Conservation (phyloP, 208 protist species). For the Leishmania turanica region DNA sequence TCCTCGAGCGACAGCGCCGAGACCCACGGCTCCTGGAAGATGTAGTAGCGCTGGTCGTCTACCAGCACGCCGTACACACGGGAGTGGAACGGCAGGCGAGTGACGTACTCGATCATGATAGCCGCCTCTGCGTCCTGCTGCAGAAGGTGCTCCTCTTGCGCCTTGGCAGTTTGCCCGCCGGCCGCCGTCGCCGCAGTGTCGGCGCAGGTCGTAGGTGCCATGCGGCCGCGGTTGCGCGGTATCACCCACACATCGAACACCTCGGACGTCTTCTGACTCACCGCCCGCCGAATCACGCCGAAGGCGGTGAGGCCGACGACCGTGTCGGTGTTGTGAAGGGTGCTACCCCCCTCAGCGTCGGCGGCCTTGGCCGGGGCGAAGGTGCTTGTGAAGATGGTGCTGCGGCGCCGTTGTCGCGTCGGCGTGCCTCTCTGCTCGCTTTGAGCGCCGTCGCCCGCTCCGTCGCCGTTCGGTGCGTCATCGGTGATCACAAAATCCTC, state of each 20-base stretch:
- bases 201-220: constrained; percentile 40
- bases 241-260: constrained; percentile 85
- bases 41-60: constrained; percentile 82
- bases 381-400: constrained; percentile 69
- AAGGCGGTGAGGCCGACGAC: constrained; percentile 65
- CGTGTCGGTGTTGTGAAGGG: constrained; percentile 29
- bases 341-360: constrained; percentile 12
- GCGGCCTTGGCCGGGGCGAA: constrained; percentile 17
- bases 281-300: constrained; percentile 69
- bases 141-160: constrained; percentile 49
- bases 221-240: constrained; percentile 55
- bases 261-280: constrained; percentile 65
- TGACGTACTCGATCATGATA: constrained; percentile 81
- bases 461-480: constrained; percentile 12
- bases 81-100: constrained; percentile 68
- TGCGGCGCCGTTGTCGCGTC: constrained; percentile 34
- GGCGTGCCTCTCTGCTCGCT: constrained; percentile 22
- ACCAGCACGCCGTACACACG: constrained; percentile 76
- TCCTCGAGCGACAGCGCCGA: constrained; percentile 72
- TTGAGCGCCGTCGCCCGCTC: constrained; percentile 14
- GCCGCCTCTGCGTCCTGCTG: constrained; percentile 74
- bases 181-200: constrained; percentile 1
- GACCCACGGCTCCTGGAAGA: constrained; percentile 81
- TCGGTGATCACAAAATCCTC: constrained; percentile 70
- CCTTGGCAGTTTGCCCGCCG: constrained; percentile 28